Conservation (phyloP, 768 basidiomycete species). For the Kwoniella mangroviensis region DNA sequence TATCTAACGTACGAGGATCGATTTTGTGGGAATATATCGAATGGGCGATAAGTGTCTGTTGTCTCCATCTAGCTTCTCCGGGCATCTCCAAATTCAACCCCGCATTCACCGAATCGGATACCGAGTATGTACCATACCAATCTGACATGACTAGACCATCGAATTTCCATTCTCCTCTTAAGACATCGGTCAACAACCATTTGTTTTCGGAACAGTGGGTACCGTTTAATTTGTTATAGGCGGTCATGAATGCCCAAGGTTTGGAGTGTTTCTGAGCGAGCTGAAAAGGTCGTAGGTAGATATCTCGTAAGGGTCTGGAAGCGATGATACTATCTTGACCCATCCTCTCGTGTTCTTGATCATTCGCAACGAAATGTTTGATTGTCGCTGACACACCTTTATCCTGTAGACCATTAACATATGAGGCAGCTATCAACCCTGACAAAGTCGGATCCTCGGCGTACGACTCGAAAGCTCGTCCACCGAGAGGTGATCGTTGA, state of each 20-base stretch:
- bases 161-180: conserved; percentile 74
- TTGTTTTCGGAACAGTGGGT: conserved; percentile 71
- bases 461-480: conserved; percentile 58
- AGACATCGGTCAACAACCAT: conserved; percentile 66
- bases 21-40: conserved; percentile 61
- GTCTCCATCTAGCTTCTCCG: conserved; percentile 29
- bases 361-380: conserved; percentile 82
- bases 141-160: conserved; percentile 80
- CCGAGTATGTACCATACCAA: conserved; percentile 75
- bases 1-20: conserved; percentile 36
- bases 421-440: conserved; percentile 71
- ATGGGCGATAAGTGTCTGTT: conserved; percentile 17
- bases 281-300: conserved; percentile 72
- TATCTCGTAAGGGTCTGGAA: conserved; percentile 64
- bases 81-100: conserved; percentile 72
- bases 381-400: conserved; percentile 77
- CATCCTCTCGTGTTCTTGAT: conserved; percentile 78
- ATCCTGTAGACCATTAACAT: conserved; percentile 75
- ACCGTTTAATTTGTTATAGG: conserved; percentile 65
- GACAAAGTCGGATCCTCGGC: conserved; percentile 70
- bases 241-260: conserved; percentile 62
- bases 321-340: conserved; percentile 58
- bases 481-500: conserved; percentile 63
- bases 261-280: conserved; percentile 63
- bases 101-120: conserved; percentile 71